Conservation (phyloP, 257 asterid species). For the Echium plantagineum region DNA sequence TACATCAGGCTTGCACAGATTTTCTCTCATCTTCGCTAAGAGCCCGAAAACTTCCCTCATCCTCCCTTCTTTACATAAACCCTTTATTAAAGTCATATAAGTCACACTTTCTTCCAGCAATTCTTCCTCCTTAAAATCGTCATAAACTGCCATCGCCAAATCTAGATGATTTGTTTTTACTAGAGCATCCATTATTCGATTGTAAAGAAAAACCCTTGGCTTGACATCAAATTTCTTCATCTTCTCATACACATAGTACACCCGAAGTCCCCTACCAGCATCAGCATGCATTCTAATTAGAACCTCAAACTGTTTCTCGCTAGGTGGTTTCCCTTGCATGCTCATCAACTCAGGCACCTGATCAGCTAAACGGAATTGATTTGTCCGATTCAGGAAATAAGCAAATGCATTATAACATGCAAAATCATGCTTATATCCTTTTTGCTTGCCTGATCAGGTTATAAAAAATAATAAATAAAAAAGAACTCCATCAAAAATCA, state of each 20-base stretch:
- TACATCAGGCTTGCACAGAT: slow-evolving; percentile 83
- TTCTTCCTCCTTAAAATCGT: slow-evolving; percentile 66
- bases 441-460: slow-evolving; percentile 62
- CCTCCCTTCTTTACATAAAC: slow-evolving; percentile 63
- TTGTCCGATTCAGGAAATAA: slow-evolving; percentile 58
- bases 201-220: slow-evolving; percentile 79
- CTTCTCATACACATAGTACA: slow-evolving; percentile 81
- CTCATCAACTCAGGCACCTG: slow-evolving; percentile 93
- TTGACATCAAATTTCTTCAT: slow-evolving; percentile 82
- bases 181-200: slow-evolving; percentile 82
- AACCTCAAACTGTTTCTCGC: slow-evolving; percentile 87
- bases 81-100: slow-evolving; percentile 78
- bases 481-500: background rate
- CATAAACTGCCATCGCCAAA: slow-evolving; percentile 70
- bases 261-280: slow-evolving; percentile 81
- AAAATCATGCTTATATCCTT: slow-evolving; percentile 90
- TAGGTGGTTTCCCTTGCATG: slow-evolving; percentile 90
- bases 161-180: slow-evolving; percentile 73
- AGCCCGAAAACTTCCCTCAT: slow-evolving; percentile 54
- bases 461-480: slow-evolving; percentile 15
- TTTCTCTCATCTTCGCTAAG: slow-evolving; percentile 60
- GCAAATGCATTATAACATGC: slow-evolving; percentile 92
- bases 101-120: slow-evolving; percentile 71
- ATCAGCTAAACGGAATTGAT: slow-evolving; percentile 82
- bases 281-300: slow-evolving; percentile 89